Base-by-base conservation (phyloP, 169 alveolate genomes). In the Cryptosporidium sp. region DNA sequence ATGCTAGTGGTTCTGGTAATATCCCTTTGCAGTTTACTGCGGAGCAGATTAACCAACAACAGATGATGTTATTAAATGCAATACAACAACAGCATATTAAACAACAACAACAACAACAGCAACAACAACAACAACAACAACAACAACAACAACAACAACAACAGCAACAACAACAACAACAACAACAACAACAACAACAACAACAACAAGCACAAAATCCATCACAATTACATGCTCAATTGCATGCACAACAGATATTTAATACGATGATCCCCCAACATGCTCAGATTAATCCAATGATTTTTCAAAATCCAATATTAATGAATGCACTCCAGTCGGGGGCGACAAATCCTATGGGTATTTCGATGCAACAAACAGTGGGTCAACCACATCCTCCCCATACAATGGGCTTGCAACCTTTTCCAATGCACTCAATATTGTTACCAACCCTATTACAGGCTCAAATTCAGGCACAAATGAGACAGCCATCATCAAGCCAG, bases 191-290 rank as follows among this genome's bases (percentile, higher is more conserved):
- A 31, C 73, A 21, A 23, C 58, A 39, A 21, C 84, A 69, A 69
- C 58, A 23, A 16, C 84, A 69, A n/a, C 84, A 69, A 23, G 21
- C 41, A 10, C 58, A n/a, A 45, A n/a, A 35, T 41, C 84, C 33
- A 21, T 14, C 18, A 39, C 84, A 39, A 41, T 7, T 23, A 21
- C 58, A 41, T 3, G 18, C 14, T 9, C 58, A n/a, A 29, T 5
- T 65, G 51, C 89, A 80, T n/a, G 43, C 80, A 62, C 89, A 80
- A 39, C 86, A 75, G 43, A 39, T 62, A 12, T 59, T 80, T n/a
- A 65, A 65, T 16, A 45, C 69, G 23, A 26, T 65, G 39, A 35
- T 62, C 23, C 62, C 75, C 5, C 71, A 52, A 4, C 80, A 80
- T 29, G 61, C 75, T 26, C 89, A 61, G 37, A 62, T 80, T 39